Evolutionary conservation across 2,329 filamentous ascomycete genomes (phyloP).

Genomic region (Ramichloridium luteum): DNA sequence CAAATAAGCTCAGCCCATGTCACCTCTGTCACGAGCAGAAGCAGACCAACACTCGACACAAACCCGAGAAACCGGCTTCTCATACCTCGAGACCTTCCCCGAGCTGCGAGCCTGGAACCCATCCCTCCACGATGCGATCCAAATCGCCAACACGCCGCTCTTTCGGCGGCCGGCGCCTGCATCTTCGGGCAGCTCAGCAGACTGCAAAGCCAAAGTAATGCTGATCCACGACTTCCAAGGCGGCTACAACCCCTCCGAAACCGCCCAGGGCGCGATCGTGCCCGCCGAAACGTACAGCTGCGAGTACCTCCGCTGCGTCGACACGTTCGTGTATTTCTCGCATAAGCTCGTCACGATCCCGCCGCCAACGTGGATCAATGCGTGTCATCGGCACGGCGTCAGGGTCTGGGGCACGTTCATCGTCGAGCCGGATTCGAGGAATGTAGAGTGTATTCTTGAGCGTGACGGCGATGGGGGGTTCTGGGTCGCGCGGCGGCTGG

Average conservation of each 20-base stretch:
- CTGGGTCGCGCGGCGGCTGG: constrained; percentile 27
- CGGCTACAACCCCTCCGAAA: constrained; percentile 35
- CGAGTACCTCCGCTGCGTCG: constrained; percentile 33
- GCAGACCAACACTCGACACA: too few species aligned
- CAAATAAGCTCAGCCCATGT: too few species aligned
- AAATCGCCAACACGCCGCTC: constrained; percentile 29
- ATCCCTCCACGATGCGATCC: constrained; percentile 23
- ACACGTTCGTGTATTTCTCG: constrained; percentile 37
- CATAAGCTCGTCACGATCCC: constrained; percentile 35
- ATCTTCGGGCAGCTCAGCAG: too few species aligned
- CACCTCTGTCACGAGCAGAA: too few species aligned
- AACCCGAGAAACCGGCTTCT: too few species aligned
- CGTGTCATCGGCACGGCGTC: constrained; percentile 36
- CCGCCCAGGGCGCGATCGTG: constrained; percentile 21
- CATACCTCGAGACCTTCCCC: constrained; percentile 31
- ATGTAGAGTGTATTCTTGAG: constrained; percentile 22
- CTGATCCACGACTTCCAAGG: constrained; percentile 31
- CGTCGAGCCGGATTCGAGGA: constrained; percentile 30
- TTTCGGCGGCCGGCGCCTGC: too few species aligned
- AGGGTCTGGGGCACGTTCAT: constrained; percentile 33
- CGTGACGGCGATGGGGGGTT: constrained; percentile 3
- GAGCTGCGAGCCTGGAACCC: constrained; percentile 26
- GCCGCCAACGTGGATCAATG: constrained; percentile 35
- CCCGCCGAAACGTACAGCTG: constrained; percentile 28
- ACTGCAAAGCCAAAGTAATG: constrained; percentile 22